Base-by-base conservation (phyloP, 163 green algal genomes). In the Scenedesmus sp. region DNA sequence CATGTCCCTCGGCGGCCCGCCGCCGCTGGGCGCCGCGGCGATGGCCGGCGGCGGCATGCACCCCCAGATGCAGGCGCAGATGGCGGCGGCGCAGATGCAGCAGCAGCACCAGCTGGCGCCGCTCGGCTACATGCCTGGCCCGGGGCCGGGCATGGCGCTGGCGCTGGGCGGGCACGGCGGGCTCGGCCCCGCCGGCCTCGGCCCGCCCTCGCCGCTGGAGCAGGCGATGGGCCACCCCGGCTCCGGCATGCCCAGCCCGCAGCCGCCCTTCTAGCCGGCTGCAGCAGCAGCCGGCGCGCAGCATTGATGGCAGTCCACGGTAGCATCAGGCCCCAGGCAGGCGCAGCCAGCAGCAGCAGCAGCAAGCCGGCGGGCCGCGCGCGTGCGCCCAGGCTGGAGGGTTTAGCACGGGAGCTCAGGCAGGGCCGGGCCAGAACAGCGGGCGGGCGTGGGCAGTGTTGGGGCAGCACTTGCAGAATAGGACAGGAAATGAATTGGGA, bases 271-370 rank as follows among this genome's bases (percentile, higher is more conserved):
- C 13, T 66, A 48, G 31, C 20, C n/a, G 22, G 57, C 57, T 26
- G 57, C 57, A 45, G 57, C 57, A 64, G 56, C 56, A 63, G 56
- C 56, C n/a, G n/a, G n/a, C n/a, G n/a, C n/a, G n/a, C n/a, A n/a
- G n/a, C n/a, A n/a, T n/a, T n/a, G n/a, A n/a, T n/a, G n/a, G n/a
- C n/a, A n/a, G n/a, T n/a, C n/a, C n/a, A n/a, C n/a, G n/a, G n/a
- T n/a, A n/a, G n/a, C n/a, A n/a, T n/a, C n/a, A n/a, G n/a, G n/a
- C n/a, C n/a, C n/a, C n/a, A n/a, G n/a, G n/a, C n/a, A n/a, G n/a
- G n/a, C n/a, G n/a, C n/a, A n/a, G n/a, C n/a, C n/a, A n/a, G n/a
- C n/a, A n/a, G n/a, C n/a, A n/a, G n/a, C n/a, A n/a, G n/a, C n/a
- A n/a, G n/a, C n/a, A n/a, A n/a, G n/a, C n/a, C n/a, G n/a, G n/a